Evolutionary conservation across 352 stramenopile species (phyloP), one percentile per base, ranked within the genome.

Genomic region (Globisporangium abappressorium): DNA sequence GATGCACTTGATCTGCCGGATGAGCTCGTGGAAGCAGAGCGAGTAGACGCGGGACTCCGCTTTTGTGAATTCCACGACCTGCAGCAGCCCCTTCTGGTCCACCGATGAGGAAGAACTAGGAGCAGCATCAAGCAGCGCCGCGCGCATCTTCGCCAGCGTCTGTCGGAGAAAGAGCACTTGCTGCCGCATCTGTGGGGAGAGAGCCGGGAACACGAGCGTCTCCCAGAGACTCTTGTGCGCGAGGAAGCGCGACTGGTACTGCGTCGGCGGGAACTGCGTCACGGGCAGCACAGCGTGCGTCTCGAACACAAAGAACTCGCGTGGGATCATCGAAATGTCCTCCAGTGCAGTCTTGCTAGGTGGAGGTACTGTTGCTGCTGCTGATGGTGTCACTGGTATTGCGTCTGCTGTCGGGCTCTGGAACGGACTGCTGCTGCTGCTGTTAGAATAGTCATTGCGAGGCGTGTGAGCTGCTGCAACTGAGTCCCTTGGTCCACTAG

Each of bases 291-390:
- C 71, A 22, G 72, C 77, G 62, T 90, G 83, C 15, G 80, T 90
- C 70, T 94, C 86, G 36, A 94, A 30, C 33, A 94, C 75, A 49
- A 92, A 92, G 58, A 92, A 94, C 65, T 94, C 84, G 59, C 84
- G 81, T 2, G 86, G 86, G 55, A 94, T 85, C 72, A 81, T 77
- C 1, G 77, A 76, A 33, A 86, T 75, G 20, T 71, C 46, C 4
- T 70, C 71, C 43, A 82, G 57, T 60, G 64, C 24, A 12, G 26
- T 34, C 57, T 9, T 54, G 34, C 0, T 38, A 12, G 12, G 12
- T 38, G 28, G 0, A n/a, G 18, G 4, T 22, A 26, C 11, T 41
- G 54, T 6, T 5, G 15, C 6, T 58, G 30, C 5, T 1, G 30
- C 18, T 28, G 3, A 8, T 30, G 30, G 5, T 33, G 30, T 33